Evolutionary conservation across 352 stramenopile species (phyloP).

Genomic region (Pythium brassicae): DNA sequence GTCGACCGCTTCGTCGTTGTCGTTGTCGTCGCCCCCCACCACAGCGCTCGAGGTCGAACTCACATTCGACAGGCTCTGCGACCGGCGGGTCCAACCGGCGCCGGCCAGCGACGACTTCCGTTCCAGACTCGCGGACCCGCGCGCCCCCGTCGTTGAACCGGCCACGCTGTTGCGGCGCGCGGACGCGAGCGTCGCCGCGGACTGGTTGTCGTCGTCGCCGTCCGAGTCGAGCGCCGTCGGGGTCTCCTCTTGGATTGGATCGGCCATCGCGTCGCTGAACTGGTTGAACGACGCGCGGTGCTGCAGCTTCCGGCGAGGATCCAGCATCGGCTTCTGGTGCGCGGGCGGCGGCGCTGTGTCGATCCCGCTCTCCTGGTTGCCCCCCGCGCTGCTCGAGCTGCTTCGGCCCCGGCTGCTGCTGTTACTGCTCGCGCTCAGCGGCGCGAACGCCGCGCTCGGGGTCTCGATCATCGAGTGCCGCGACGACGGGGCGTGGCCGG

Average conservation of each 20-base stretch:
- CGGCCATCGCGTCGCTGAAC: slow-evolving; percentile 44
- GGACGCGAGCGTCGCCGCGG: not conserved
- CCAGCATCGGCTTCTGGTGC: slow-evolving; percentile 28
- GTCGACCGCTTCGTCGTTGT: slow-evolving; percentile 34
- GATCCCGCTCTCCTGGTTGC: slow-evolving; percentile 14
- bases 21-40: slow-evolving; percentile 20
- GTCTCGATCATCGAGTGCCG: slow-evolving; percentile 37
- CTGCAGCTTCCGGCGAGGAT: slow-evolving; percentile 65
- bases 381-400: slow-evolving; percentile 13
- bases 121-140: slow-evolving; percentile 11
- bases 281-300: slow-evolving; percentile 57
- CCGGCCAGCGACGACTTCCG: slow-evolving; percentile 19
- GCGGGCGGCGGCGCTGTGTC: slow-evolving; percentile 14
- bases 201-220: slow-evolving; percentile 22
- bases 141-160: not conserved
- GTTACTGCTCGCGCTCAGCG: slow-evolving; percentile 5
- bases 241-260: slow-evolving; percentile 64
- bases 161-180: not conserved
- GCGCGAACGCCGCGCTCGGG: slow-evolving; percentile 1
- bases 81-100: slow-evolving; percentile 16
- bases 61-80: slow-evolving; percentile 20
- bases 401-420: slow-evolving; percentile 16
- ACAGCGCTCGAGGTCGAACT: slow-evolving; percentile 14
- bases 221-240: slow-evolving; percentile 47
- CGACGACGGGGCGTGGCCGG: not conserved